Percentiles rank a stretch among this genome's conserved stretches.
phyloP scores from a whole-genome alignment of 495 filamentous ascomycete genomes.

The Trypethelium eluteriae region DNA sequence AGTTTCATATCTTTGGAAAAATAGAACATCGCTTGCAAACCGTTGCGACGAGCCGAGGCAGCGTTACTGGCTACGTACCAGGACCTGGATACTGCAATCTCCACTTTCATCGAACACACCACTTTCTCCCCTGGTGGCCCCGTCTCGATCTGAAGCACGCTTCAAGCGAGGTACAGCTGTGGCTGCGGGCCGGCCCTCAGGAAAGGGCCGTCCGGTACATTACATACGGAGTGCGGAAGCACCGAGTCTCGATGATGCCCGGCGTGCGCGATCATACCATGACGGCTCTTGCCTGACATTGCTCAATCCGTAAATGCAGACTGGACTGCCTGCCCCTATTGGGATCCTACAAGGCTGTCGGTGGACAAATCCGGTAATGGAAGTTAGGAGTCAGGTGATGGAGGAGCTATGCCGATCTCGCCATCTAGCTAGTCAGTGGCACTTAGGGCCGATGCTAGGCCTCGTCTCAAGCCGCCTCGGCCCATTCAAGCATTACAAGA shows the following conservation, averaged over 20 bases:
- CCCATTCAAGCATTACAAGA: background rate
- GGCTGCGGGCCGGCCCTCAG: slow-evolving; percentile 2
- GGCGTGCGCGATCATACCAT: too few relatives aligned
- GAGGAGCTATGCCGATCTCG: slow-evolving; percentile 3
- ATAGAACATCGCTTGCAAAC: background rate
- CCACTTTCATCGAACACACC: background rate
- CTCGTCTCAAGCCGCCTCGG: background rate
- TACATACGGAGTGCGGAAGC: background rate
- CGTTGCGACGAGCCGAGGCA: background rate
- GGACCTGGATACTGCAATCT: background rate
- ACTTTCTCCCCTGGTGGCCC: background rate
- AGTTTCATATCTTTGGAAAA: background rate
- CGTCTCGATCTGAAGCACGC: background rate
- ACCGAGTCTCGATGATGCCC: background rate
- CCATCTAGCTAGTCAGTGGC: background rate
- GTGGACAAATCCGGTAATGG: too few relatives aligned
- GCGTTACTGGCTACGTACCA: background rate
- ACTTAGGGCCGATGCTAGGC: background rate
- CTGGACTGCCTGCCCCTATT: too few relatives aligned
- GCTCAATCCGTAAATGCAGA: too few relatives aligned
- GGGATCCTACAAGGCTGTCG: too few relatives aligned
- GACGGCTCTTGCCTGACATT: too few relatives aligned
- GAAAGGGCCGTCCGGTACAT: background rate
- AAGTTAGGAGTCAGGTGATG: background rate
- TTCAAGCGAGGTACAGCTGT: background rate